A percentile compares a stretch with the other conserved stretches of the same genome.
Conservation (phyloP, 306 rosid genomes). For the cucumber (Cucumis sativus) region DNA sequence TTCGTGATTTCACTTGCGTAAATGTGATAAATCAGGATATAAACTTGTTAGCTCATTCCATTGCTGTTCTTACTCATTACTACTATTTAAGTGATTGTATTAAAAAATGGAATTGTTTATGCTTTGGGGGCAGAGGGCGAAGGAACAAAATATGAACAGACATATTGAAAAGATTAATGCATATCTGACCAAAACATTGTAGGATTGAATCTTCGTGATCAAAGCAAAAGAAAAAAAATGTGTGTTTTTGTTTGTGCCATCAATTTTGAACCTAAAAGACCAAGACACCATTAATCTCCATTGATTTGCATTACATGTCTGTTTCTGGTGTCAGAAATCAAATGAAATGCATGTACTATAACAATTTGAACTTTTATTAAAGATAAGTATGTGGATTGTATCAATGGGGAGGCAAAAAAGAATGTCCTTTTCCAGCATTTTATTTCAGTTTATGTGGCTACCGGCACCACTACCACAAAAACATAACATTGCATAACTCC, state of each 20-base stretch:
- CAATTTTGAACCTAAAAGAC: neutral
- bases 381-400: conserved; percentile 1
- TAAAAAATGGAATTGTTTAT: neutral
- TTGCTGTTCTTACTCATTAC: neutral
- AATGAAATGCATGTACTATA: neutral
- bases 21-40: neutral
- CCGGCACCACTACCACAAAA: conserved; percentile 1
- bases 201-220: neutral
- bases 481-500: neutral
- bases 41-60: neutral
- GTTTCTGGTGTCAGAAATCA: neutral
- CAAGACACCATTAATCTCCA: neutral
- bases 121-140: neutral
- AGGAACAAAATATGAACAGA: neutral
- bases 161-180: too few species aligned
- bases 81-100: neutral
- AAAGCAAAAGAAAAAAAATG: neutral
- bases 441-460: conserved; percentile 5
- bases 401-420: neutral
- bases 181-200: too few species aligned
- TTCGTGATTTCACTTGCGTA: too few species aligned
- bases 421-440: neutral
- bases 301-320: neutral
- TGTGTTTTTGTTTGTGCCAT: neutral
- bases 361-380: neutral